Evolutionary conservation across 805 yeast species (phyloP).

Genomic region (Cyberlindnera maritima): DNA sequence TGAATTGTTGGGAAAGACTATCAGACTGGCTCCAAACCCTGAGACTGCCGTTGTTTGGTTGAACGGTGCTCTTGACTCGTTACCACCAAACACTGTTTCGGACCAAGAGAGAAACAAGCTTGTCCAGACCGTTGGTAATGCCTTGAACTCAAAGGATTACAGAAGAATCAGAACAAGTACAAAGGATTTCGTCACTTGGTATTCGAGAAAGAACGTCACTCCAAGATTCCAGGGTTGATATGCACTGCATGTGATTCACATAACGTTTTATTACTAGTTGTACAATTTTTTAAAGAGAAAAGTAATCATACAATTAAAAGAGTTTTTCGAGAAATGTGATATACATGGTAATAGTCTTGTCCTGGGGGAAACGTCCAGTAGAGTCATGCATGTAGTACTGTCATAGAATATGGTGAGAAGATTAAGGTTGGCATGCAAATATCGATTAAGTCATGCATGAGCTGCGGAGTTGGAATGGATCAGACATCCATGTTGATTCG

Average conservation of each 20-base stretch:
- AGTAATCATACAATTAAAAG: background rate
- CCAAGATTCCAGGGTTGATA: slow-evolving; percentile 33
- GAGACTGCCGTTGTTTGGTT: slow-evolving; percentile 53
- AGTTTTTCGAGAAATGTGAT: too few relatives aligned
- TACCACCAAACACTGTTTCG: slow-evolving; percentile 65
- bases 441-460: too few relatives aligned
- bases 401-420: too few relatives aligned
- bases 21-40: slow-evolving; percentile 47
- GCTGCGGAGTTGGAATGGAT: too few relatives aligned
- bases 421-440: too few relatives aligned
- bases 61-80: slow-evolving; percentile 45
- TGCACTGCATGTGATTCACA: background rate
- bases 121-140: slow-evolving; percentile 50
- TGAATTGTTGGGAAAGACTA: slow-evolving; percentile 64
- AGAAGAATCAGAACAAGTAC: slow-evolving; percentile 70
- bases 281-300: background rate
- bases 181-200: slow-evolving; percentile 81
- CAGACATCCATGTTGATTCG: too few relatives aligned
- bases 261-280: too few relatives aligned
- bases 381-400: too few relatives aligned
- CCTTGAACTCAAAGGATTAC: slow-evolving; percentile 65
- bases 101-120: slow-evolving; percentile 67
- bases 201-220: slow-evolving; percentile 68
- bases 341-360: too few relatives aligned
- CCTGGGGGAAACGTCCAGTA: too few relatives aligned